Evolutionary conservation across 148 eudicot genomes (phyloP).

Genomic region (Bassia scoparia): DNA sequence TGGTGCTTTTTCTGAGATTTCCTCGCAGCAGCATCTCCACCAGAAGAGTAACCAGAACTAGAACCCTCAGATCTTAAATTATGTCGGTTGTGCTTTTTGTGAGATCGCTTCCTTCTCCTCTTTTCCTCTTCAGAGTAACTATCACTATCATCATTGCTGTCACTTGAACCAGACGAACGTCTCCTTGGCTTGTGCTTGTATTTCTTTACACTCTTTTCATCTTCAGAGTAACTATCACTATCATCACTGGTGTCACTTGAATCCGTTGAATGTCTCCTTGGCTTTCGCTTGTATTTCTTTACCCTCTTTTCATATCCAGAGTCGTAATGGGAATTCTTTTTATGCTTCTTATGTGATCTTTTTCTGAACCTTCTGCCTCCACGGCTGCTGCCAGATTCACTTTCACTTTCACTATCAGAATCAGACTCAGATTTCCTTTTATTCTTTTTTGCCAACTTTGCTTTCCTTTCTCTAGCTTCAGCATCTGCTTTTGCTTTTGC

Average conservation of each 20-base stretch:
- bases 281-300: slow-evolving; percentile 52
- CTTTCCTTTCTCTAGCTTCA: slow-evolving; percentile 64
- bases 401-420: slow-evolving; percentile 48
- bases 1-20: slow-evolving; percentile 40
- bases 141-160: slow-evolving; percentile 46
- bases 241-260: slow-evolving; percentile 49
- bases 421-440: slow-evolving; percentile 48
- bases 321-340: slow-evolving; percentile 52
- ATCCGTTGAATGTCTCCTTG: slow-evolving; percentile 46
- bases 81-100: slow-evolving; percentile 43
- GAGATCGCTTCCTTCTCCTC: slow-evolving; percentile 42
- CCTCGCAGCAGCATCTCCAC: slow-evolving; percentile 37
- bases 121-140: slow-evolving; percentile 47
- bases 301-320: slow-evolving; percentile 48
- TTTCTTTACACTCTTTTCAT: slow-evolving; percentile 48
- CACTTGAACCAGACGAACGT: slow-evolving; percentile 46
- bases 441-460: slow-evolving; percentile 50
- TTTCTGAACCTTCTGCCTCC: slow-evolving; percentile 41
- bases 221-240: slow-evolving; percentile 48
- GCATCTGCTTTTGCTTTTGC: slow-evolving; percentile 67
- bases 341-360: slow-evolving; percentile 55
- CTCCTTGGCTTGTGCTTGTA: slow-evolving; percentile 53
- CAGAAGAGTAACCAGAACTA: slow-evolving; percentile 33
- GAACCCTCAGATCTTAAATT: slow-evolving; percentile 31
- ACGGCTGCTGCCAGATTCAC: slow-evolving; percentile 41